Conservation (phyloP, 2,329 filamentous ascomycete species). For the Tympanopsis confertula region DNA sequence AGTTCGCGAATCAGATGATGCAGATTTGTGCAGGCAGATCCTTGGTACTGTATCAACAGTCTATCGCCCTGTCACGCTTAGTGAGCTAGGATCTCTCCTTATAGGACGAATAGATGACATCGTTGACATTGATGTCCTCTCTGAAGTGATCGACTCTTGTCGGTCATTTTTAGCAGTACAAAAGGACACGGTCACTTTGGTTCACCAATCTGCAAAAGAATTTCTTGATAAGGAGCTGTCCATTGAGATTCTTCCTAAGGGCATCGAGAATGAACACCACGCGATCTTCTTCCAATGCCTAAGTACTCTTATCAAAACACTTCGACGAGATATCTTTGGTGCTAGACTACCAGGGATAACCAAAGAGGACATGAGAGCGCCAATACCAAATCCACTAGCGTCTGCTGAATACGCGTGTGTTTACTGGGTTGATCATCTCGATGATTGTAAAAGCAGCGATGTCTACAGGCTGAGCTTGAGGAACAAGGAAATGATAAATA, state of each 20-base stretch:
- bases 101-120: background rate
- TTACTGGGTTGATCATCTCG: background rate
- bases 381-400: background rate
- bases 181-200: conserved; percentile 7
- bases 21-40: conserved; percentile 11
- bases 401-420: background rate
- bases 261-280: too few species aligned
- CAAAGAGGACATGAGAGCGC: background rate
- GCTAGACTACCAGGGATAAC: background rate
- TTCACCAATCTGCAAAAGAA: conserved; percentile 16
- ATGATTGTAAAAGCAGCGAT: too few species aligned
- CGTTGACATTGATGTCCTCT: too few species aligned
- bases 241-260: too few species aligned
- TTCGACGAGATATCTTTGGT: background rate
- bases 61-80: background rate
- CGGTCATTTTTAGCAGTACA: conserved; percentile 12
- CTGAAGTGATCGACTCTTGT: conserved; percentile 10
- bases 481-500: conserved; percentile 12
- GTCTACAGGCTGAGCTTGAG: too few species aligned
- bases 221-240: conserved; percentile 4
- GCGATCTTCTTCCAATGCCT: conserved; percentile 1
- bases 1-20: conserved; percentile 11
- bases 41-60: conserved; percentile 9
- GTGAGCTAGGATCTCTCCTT: background rate
- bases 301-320: background rate